These are phyloP conservation scores for Podila clonocystis DNA, from an alignment of 192 early-diverging fungal genomes.

Conservation along the genomic window DNA sequence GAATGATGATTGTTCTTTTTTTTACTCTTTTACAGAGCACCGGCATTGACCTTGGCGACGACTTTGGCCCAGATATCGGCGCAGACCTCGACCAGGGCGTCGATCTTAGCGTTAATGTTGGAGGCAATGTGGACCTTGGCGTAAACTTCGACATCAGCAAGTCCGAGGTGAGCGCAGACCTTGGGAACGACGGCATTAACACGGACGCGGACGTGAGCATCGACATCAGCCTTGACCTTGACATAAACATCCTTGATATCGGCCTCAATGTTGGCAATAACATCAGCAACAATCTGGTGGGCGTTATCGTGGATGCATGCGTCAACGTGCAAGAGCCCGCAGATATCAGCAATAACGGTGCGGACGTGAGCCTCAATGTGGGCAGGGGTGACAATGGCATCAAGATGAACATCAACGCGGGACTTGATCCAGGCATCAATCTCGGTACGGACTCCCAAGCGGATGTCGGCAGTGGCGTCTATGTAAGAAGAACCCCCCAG, in stretches of 20 bases:
- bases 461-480: constrained; percentile 14
- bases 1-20: too few species aligned
- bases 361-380: constrained; percentile 16
- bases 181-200: constrained; percentile 14
- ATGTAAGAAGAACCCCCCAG: not conserved
- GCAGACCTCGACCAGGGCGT: constrained; percentile 30
- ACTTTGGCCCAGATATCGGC: constrained; percentile 24
- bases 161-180: constrained; percentile 13
- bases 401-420: constrained; percentile 10
- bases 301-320: constrained; percentile 15
- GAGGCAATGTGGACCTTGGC: constrained; percentile 22
- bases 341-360: constrained; percentile 9
- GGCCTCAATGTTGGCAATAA: constrained; percentile 22
- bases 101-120: constrained; percentile 21
- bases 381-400: constrained; percentile 16
- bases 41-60: not conserved
- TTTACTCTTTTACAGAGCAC: constrained; percentile 25
- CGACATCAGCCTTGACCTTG: constrained; percentile 16
- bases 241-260: constrained; percentile 1
- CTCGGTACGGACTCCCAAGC: constrained; percentile 13
- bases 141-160: constrained; percentile 8
- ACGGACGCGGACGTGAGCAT: constrained; percentile 25
- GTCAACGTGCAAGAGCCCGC: constrained; percentile 10
- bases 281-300: constrained; percentile 22
- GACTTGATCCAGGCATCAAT: constrained; percentile 26